Evolutionary conservation across 2,329 filamentous ascomycete species (phyloP).

Genomic region (Microascus cirrosus): DNA sequence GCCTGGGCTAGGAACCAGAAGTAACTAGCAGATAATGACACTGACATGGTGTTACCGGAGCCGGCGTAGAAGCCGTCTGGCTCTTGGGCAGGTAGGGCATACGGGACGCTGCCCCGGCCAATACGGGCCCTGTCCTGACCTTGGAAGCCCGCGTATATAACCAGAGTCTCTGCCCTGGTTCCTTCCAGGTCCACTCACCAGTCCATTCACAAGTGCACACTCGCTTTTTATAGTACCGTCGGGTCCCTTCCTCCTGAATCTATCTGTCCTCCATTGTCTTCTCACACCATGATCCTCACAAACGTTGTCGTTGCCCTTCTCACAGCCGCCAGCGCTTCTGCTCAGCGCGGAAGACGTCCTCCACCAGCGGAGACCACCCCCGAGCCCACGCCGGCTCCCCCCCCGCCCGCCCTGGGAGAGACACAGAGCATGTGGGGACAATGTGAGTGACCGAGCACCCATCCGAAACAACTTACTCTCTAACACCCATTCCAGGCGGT

Average conservation of each 20-base stretch:
- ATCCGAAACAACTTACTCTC: neutral
- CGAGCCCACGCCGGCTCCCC: neutral
- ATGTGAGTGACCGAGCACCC: neutral
- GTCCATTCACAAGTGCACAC: neutral
- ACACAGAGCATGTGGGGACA: conserved; percentile 6
- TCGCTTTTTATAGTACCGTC: neutral
- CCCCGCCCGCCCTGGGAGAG: neutral
- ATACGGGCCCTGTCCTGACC: neutral
- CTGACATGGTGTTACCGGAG: neutral
- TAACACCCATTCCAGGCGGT: conserved; percentile 1
- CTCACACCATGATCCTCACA: neutral
- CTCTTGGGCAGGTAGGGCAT: neutral
- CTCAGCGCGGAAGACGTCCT: neutral
- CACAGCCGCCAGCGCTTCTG: neutral
- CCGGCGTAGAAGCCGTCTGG: neutral
- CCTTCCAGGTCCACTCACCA: neutral
- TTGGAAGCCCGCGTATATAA: neutral
- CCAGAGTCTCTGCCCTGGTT: neutral
- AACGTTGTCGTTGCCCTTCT: neutral
- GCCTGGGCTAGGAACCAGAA: neutral
- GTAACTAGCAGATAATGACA: neutral
- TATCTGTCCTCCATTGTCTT: neutral
- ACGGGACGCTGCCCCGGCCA: neutral
- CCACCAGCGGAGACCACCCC: neutral
- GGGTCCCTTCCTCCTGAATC: neutral